phyloP scores from a whole-genome alignment of 1,284 basidiomycete genomes.

The Acaromyces ingoldii region DNA sequence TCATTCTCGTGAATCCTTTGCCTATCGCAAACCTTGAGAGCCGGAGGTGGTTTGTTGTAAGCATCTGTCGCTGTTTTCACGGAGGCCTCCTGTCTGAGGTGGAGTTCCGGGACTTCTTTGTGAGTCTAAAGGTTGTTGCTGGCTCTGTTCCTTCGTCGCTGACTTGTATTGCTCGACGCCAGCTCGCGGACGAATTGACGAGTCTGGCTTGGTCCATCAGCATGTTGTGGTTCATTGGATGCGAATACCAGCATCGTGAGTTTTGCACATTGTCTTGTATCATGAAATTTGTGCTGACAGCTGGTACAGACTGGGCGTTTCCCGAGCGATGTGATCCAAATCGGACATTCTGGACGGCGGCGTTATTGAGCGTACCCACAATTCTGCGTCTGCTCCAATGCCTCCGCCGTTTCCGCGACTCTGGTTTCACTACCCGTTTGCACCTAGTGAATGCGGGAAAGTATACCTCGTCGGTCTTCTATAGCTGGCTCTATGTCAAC shows the following conservation, averaged over 20 bases:
- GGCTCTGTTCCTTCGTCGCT: no score
- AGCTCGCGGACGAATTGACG: constrained; percentile 51
- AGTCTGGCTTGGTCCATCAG: constrained; percentile 49
- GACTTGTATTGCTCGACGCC: no score
- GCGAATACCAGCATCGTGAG: constrained; percentile 63
- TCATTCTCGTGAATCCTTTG: constrained; percentile 71
- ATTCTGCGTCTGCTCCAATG: constrained; percentile 76
- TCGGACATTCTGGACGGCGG: constrained; percentile 51
- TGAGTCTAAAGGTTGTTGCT: no score
- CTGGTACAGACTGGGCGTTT: constrained; percentile 55
- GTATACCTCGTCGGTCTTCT: constrained; percentile 7
- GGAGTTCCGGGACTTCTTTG: constrained; percentile 51
- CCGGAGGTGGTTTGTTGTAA: constrained; percentile 73
- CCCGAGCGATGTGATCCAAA: constrained; percentile 34
- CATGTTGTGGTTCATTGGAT: constrained; percentile 60
- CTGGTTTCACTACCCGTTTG: constrained; percentile 58
- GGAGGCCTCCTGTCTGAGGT: constrained; percentile 61
- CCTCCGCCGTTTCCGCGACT: constrained; percentile 77
- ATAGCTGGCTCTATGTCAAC: constrained; percentile 46
- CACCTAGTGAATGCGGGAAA: constrained; percentile 72
- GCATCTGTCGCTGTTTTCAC: constrained; percentile 58
- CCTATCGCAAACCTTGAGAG: constrained; percentile 64
- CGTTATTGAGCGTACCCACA: constrained; percentile 63
- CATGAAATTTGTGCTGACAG: background rate
- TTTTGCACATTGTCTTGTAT: no score